Evolutionary conservation across 2,329 filamentous ascomycete genomes (phyloP).

Genomic region (Plectosphaerella plurivora): DNA sequence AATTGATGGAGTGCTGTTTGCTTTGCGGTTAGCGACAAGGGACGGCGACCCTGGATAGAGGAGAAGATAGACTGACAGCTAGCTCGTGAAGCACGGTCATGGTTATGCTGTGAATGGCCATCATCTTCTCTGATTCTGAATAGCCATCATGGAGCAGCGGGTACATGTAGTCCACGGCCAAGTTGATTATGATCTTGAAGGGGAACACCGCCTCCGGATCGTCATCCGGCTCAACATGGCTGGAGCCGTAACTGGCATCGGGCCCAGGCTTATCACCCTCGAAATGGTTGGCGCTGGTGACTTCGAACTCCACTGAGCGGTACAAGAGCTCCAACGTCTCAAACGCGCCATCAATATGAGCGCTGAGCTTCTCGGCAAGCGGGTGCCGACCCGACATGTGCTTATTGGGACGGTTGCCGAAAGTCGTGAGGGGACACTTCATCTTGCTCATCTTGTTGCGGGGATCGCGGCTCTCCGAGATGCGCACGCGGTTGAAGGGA

Average conservation of each 20-base stretch:
- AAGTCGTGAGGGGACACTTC: neutral
- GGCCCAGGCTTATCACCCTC: no score
- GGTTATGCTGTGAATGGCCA: slow-evolving; percentile 15
- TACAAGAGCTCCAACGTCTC: neutral
- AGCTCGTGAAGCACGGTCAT: slow-evolving; percentile 20
- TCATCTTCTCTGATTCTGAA: slow-evolving; percentile 18
- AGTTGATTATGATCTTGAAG: slow-evolving; percentile 1
- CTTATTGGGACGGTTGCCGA: no score
- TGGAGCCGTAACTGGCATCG: no score
- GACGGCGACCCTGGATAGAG: no score
- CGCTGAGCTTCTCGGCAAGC: neutral
- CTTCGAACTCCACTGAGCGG: neutral
- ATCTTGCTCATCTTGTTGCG: neutral
- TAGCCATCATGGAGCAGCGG: slow-evolving; percentile 16
- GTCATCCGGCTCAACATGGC: no score
- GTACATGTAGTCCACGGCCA: slow-evolving; percentile 16
- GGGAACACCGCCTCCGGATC: no score
- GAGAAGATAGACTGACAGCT: slow-evolving; percentile 14
- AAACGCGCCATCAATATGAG: neutral
- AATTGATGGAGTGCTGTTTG: slow-evolving; percentile 4
- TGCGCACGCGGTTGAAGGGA: slow-evolving; percentile 16
- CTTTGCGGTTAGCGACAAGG: neutral
- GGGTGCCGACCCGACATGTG: no score
- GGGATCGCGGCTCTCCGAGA: slow-evolving; percentile 9
- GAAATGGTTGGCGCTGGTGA: slow-evolving; percentile 1